Percentiles rank a stretch among this genome's conserved stretches.
These are phyloP conservation scores for Curvularia sp. DNA, from an alignment of 2,329 filamentous ascomycete species.

Conservation along the genomic window DNA sequence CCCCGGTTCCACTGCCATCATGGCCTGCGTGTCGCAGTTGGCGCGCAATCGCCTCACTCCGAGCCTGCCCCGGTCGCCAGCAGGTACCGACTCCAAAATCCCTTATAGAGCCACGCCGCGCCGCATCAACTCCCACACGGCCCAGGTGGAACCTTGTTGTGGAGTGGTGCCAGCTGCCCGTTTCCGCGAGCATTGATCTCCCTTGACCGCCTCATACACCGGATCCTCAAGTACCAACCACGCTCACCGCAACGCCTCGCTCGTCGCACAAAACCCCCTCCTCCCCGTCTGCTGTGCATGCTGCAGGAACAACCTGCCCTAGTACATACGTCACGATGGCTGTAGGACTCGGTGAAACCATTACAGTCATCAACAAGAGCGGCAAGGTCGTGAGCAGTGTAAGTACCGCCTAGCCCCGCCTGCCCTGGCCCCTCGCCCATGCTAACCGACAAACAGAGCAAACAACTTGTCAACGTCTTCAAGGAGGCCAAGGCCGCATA, in stretches of 20 bases:
- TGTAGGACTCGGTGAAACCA: constrained; percentile 70
- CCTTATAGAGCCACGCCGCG: constrained; percentile 16
- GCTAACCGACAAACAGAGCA: constrained; percentile 66
- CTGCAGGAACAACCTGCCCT: constrained; percentile 27
- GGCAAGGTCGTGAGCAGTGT: constrained; percentile 91
- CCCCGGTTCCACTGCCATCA: constrained; percentile 31
- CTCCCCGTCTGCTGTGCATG: constrained; percentile 29
- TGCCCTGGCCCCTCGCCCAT: neutral
- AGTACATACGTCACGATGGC: constrained; percentile 37
- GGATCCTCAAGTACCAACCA: constrained; percentile 28
- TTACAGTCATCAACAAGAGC: constrained; percentile 89
- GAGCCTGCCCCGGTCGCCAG: constrained; percentile 15
- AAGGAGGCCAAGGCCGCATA: constrained; percentile 91
- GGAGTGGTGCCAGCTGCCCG: constrained; percentile 33
- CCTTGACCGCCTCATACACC: constrained; percentile 39
- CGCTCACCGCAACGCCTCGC: constrained; percentile 19
- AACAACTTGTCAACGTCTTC: constrained; percentile 87
- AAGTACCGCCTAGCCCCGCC: constrained; percentile 49
- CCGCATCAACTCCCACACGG: constrained; percentile 17
- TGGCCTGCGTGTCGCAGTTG: constrained; percentile 23
- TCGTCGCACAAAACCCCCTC: constrained; percentile 32
- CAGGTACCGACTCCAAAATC: constrained; percentile 1
- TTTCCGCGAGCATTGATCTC: constrained; percentile 38
- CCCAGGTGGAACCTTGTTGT: constrained; percentile 34
- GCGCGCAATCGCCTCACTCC: constrained; percentile 39